These are phyloP conservation scores for Alternaria gansuensis DNA, from an alignment of 2,329 filamentous ascomycete genomes.

Conservation along the genomic window DNA sequence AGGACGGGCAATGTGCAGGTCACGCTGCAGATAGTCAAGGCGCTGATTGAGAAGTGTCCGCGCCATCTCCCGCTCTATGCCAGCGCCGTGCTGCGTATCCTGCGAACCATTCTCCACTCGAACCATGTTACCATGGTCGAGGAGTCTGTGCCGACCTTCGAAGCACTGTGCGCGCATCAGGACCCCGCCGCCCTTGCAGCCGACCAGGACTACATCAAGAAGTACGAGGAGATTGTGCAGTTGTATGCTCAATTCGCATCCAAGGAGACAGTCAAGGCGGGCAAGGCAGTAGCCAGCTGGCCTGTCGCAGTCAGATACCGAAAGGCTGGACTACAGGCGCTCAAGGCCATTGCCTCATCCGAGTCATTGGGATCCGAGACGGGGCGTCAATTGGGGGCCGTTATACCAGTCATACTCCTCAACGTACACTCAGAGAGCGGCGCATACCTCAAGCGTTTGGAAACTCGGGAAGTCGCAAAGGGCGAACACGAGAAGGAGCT, in stretches of 20 bases:
- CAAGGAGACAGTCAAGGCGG: conserved; percentile 60
- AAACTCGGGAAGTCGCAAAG: conserved; percentile 71
- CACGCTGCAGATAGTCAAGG: conserved; percentile 88
- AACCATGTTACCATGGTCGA: conserved; percentile 93
- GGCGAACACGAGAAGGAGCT: conserved; percentile 74
- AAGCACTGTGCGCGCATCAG: conserved; percentile 87
- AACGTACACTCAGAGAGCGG: conserved; percentile 82
- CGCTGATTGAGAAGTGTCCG: conserved; percentile 90
- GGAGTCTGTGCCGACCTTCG: conserved; percentile 84
- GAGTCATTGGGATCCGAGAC: conserved; percentile 80
- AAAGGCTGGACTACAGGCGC: conserved; percentile 68
- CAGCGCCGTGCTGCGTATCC: conserved; percentile 81
- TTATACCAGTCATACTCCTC: conserved; percentile 85
- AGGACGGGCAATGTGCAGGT: conserved; percentile 94
- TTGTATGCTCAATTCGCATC: conserved; percentile 83
- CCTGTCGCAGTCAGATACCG: conserved; percentile 74
- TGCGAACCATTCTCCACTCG: conserved; percentile 82
- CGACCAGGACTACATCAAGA: conserved; percentile 81
- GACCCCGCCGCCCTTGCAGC: conserved; percentile 85
- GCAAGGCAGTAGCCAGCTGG: conserved; percentile 65
- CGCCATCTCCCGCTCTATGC: conserved; percentile 91
- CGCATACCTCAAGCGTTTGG: conserved; percentile 72
- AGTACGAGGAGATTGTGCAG: conserved; percentile 83
- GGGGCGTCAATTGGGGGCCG: conserved; percentile 76
- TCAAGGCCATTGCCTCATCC: conserved; percentile 81